A percentile compares a stretch with the other conserved stretches of the same genome.
Conservation (phyloP, 176 grass and related monocot genomes). For the Puccinellia tenuiflora region DNA sequence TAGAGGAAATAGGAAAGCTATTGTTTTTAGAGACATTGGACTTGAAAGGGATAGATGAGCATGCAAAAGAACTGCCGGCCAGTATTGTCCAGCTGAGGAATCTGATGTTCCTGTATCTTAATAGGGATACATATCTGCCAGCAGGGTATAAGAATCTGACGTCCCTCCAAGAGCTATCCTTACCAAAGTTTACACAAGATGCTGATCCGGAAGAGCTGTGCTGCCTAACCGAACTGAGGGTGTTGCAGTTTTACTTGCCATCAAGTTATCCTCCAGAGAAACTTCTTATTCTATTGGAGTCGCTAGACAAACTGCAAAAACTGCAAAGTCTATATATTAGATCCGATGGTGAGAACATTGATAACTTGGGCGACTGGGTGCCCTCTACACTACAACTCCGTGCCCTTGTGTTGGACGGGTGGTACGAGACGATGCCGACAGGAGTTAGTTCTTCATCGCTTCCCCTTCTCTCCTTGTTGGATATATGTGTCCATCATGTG, state of each 20-base stretch:
- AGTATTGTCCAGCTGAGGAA: neutral
- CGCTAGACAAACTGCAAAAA: neutral
- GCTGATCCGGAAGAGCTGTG: neutral
- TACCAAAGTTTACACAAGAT: neutral
- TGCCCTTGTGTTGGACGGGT: rapidly evolving
- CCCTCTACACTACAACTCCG: neutral
- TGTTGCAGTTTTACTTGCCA: neutral
- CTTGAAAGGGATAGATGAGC: rapidly evolving
- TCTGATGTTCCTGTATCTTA: neutral
- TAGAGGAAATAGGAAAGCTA: neutral
- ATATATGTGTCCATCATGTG: neutral
- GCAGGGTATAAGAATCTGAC: neutral
- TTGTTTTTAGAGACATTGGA: neutral
- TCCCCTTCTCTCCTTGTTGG: neutral
- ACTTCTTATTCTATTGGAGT: neutral
- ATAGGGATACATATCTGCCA: neutral
- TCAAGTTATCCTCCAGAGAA: neutral
- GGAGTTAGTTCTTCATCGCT: neutral
- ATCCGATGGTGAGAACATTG: neutral
- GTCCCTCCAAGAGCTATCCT: neutral
- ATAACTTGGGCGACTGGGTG: neutral
- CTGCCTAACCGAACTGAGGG: neutral
- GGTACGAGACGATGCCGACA: neutral
- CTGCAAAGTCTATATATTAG: neutral
- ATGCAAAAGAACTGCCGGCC: neutral